Base-by-base conservation (phyloP, 768 basidiomycete genomes). In the Hortiboletus flavorubellus region DNA sequence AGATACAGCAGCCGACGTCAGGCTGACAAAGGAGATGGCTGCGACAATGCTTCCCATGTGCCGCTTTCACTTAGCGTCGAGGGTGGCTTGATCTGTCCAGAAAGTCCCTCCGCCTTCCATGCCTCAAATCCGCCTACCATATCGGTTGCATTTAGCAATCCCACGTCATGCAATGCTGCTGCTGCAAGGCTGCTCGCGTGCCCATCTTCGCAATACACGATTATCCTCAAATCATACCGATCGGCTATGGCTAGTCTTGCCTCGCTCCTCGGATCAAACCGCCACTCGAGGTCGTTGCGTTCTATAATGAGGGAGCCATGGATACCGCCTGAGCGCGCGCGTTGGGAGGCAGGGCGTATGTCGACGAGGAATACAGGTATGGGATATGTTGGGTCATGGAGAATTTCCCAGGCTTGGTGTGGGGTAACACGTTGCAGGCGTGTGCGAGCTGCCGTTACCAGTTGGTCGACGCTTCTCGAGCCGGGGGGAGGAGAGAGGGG, bases 261-360 rank as follows among this genome's bases (percentile, higher is more conserved):
- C 7, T 78, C 74, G 59, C 73, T 77, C 52, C 87, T 76, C 5
- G 89, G 90, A 69, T 92, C 89, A 59, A 92, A 85, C 23, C 82
- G 79, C 87, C 88, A 90, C 67, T 92, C 90, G 50, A 92, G 76
- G 6, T 84, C 80, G 63, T 88, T 91, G 23, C 89, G 78, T 63
- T 91, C 89, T 54, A 91, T 80, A 51, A 87, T 72, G 52, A 91
- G 71, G n/a, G 88, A 79, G 0, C 89, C 87, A 8, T 75, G 76
- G 51, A 91, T 85, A 0, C 72, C 76, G 0, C 90, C 90, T 33
- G 80, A 72, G 45, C 65, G 67, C 6, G 75, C 75, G 15, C 90
- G 79, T 67, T 89, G 81, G 6, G 76, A 77, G 38, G 75, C 79
- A 0, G 88, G 80, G 8, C 90, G 83, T 49, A 91, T 90, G 67